Percentiles rank a stretch among this genome's conserved stretches.
phyloP scores from a whole-genome alignment of 257 asterid species.

The Solanum paucissectum region DNA sequence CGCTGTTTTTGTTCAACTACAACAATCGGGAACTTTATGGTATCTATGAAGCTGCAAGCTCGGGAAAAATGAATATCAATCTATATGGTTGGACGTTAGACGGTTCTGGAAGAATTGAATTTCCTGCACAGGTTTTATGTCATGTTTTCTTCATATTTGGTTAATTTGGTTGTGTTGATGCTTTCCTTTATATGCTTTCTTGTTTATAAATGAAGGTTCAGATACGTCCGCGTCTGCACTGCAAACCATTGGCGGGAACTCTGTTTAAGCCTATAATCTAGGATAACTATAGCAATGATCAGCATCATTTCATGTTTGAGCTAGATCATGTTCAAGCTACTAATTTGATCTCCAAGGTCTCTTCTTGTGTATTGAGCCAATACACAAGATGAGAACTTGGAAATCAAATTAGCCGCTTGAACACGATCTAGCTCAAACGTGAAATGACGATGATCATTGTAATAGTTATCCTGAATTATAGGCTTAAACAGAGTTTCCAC shows the following conservation, averaged over 20 bases:
- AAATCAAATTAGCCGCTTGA: slow-evolving; percentile 55
- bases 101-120: slow-evolving; percentile 55
- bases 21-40: slow-evolving; percentile 54
- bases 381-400: slow-evolving; percentile 38
- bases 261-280: slow-evolving; percentile 54
- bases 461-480: slow-evolving; percentile 61
- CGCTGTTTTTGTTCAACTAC: slow-evolving; percentile 70
- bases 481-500: slow-evolving; percentile 51
- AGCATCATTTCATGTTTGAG: slow-evolving; percentile 61
- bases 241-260: slow-evolving; percentile 40
- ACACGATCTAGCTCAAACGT: slow-evolving; percentile 81
- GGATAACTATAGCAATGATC: slow-evolving; percentile 49
- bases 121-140: slow-evolving; percentile 70
- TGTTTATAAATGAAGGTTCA: slow-evolving; percentile 37
- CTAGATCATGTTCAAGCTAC: slow-evolving; percentile 64
- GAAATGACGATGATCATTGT: slow-evolving; percentile 31
- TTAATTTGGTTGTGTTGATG: neutral
- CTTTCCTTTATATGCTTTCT: slow-evolving; percentile 1
- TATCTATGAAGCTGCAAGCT: slow-evolving; percentile 70
- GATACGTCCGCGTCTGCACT: slow-evolving; percentile 38
- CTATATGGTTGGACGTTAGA: slow-evolving; percentile 76
- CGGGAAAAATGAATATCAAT: slow-evolving; percentile 56
- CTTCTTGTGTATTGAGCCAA: slow-evolving; percentile 18
- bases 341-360: slow-evolving; percentile 38
- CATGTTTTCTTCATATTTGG: slow-evolving; percentile 1